Evolutionary conservation across 805 yeast genomes (phyloP).

Genomic region (Starmerella asiatica): DNA sequence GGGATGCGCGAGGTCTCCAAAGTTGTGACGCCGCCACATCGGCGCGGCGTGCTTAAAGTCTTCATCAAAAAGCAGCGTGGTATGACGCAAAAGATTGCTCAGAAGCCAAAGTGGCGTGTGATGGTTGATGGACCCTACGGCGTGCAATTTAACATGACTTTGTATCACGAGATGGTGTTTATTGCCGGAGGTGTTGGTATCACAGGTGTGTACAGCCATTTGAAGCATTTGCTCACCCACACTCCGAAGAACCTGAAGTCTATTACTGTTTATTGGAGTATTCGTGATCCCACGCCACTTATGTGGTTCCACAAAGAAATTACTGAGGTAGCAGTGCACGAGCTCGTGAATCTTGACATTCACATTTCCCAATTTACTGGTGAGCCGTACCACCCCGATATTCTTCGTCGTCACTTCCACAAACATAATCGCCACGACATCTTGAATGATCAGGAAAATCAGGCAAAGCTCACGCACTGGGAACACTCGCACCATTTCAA

Average conservation of each 20-base stretch:
- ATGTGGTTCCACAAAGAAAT: constrained; percentile 38
- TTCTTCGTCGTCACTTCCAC: neutral
- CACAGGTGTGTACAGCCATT: constrained; percentile 31
- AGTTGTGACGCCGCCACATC: neutral
- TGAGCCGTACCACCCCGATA: neutral
- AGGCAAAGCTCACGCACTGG: neutral
- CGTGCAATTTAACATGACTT: constrained; percentile 34
- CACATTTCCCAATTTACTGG: neutral
- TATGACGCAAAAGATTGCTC: constrained; percentile 30
- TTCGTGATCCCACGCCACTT: constrained; percentile 5
- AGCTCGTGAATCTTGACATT: neutral
- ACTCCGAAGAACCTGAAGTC: constrained; percentile 24
- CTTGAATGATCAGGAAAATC: neutral
- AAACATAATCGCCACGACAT: neutral
- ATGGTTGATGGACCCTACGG: constrained; percentile 63
- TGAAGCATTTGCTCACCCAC: constrained; percentile 23
- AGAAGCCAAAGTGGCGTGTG: constrained; percentile 1
- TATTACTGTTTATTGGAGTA: constrained; percentile 14
- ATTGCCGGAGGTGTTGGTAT: constrained; percentile 68
- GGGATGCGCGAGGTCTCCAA: too few species aligned
- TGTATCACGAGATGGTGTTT: constrained; percentile 42
- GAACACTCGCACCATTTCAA: neutral
- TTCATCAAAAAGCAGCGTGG: constrained; percentile 35
- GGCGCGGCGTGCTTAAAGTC: constrained; percentile 11
- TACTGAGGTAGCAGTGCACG: constrained; percentile 7